Base-by-base conservation (phyloP, 1,284 basidiomycete species). In the Cryptococcus amylolentus region DNA sequence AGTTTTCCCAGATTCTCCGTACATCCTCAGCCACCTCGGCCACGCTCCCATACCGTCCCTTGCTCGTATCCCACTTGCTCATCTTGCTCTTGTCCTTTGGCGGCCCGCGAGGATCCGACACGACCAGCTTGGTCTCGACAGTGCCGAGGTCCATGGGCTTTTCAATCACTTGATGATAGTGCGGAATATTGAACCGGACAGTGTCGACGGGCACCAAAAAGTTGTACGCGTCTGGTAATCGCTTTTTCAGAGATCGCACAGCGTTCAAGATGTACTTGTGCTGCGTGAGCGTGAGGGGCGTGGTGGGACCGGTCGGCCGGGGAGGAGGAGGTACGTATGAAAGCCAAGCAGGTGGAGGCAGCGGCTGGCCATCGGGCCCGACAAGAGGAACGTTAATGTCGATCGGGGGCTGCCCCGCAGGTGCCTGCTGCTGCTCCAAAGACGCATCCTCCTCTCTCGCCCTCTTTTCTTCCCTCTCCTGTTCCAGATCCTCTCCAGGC, bases 131-230 rank as follows among this genome's bases (percentile, higher is more conserved):
- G 67, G 84, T 84, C 77, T 98, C 95, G 61, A 98, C 84, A 23
- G 94, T 96, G n/a, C 85, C 83, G 50, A 99, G 84, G 75, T 98
- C 96, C 91, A 97, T 97, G 0, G 96, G 96, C 37, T 83, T 84
- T 68, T 86, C 88, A 78, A 99, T 86, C 71, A 98, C 86, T 54
- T 82, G 83, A 46, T 84, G 84, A 71, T 99, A 99, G 72, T 95
- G 91, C 13, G 93, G 96, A 60, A 98, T 89, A 66, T 86, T 87
- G 62, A 97, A 84, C 1, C 85, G 87, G 62, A 95, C 83, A n/a
- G 87, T 83, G 72, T 98, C 94, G 57, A 99, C 96, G 18, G 96
- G 94, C 53, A 81, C 81, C 52, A 89, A 78, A 79, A 98, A 99
- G 1, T 91, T 86, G 7, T 73, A 75, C 0, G 91, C 85, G 54